A percentile compares a stretch with the other conserved stretches of the same genome.
Evolutionary conservation across 495 filamentous ascomycete genomes (phyloP).

Genomic region (Tuber magnatum): DNA sequence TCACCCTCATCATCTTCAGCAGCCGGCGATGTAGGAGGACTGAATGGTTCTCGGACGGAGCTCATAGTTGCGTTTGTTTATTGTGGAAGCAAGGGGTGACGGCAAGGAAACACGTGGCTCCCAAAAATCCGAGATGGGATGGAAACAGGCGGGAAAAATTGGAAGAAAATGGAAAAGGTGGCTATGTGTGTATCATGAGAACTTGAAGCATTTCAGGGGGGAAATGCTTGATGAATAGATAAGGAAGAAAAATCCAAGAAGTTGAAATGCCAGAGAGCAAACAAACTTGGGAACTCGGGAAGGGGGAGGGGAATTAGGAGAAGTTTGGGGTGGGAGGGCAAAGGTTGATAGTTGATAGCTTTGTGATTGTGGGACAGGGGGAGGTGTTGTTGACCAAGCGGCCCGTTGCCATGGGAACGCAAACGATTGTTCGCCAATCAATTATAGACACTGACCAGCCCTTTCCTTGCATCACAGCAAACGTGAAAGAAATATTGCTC

Average conservation of each 20-base stretch:
- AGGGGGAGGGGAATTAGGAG: background rate
- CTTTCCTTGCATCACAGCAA: background rate
- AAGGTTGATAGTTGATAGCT: background rate
- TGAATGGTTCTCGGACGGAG: conserved; percentile 25
- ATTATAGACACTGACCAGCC: background rate
- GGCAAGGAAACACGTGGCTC: background rate
- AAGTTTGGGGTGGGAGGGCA: conserved; percentile 1
- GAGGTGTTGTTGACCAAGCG: background rate
- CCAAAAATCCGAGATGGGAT: background rate
- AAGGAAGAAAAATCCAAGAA: background rate
- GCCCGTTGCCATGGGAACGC: background rate
- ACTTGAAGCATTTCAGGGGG: background rate
- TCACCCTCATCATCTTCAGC: conserved; percentile 19
- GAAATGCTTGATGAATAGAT: background rate
- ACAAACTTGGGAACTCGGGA: background rate
- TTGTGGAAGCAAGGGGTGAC: conserved; percentile 11
- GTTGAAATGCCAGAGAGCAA: background rate
- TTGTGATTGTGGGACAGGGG: background rate
- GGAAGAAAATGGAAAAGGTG: background rate
- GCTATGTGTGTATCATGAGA: background rate
- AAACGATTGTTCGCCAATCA: background rate
- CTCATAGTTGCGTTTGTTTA: conserved; percentile 18
- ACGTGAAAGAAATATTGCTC: background rate
- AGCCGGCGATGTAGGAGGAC: conserved; percentile 24
- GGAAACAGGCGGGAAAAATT: background rate